Conservation (phyloP, 139 green algal genomes). For the Medakamo hakoo region DNA sequence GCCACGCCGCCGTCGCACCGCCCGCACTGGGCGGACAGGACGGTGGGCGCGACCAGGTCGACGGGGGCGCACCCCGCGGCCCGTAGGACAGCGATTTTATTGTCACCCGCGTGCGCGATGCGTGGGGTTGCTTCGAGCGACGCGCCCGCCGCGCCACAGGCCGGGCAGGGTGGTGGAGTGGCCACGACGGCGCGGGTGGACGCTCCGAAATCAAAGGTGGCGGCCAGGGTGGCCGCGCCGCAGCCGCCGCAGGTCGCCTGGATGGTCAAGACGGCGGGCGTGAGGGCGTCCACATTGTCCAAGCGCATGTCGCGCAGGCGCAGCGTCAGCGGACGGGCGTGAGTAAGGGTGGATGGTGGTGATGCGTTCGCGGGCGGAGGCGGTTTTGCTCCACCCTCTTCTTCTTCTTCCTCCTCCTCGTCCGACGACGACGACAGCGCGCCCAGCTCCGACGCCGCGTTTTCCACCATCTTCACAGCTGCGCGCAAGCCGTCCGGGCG, state of each 20-base stretch:
- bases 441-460: too few species aligned
- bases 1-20: neutral
- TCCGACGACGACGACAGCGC: too few species aligned
- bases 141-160: neutral
- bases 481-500: too few species aligned
- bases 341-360: too few species aligned
- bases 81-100: neutral
- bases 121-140: neutral
- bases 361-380: too few species aligned
- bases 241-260: neutral
- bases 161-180: too few species aligned
- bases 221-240: neutral
- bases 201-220: neutral
- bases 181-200: too few species aligned
- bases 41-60: neutral
- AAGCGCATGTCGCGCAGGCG: neutral
- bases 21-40: neutral
- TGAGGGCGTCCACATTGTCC: neutral
- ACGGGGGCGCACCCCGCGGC: too few species aligned
- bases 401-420: too few species aligned
- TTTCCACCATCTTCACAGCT: too few species aligned
- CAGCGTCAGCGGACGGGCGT: neutral
- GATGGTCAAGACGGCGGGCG: neutral
- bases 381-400: too few species aligned
- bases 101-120: neutral